Evolutionary conservation across 2,329 filamentous ascomycete genomes (phyloP).

Genomic region (Colletotrichum godetiae): DNA sequence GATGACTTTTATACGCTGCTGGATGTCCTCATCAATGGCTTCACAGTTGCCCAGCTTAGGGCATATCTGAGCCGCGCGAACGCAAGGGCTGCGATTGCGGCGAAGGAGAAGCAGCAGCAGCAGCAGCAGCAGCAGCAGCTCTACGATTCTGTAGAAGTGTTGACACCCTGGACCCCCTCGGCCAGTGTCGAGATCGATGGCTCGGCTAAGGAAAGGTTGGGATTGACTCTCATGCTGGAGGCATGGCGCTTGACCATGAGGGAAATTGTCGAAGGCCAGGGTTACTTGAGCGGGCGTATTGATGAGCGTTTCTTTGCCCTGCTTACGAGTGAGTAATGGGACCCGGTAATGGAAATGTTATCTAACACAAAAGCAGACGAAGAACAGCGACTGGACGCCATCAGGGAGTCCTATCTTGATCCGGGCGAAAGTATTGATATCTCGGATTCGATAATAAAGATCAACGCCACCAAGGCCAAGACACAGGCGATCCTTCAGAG

Average conservation of each 20-base stretch:
- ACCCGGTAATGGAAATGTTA: too few species aligned
- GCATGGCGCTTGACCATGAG: conserved; percentile 63
- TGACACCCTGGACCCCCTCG: conserved; percentile 55
- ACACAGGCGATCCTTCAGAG: conserved; percentile 48
- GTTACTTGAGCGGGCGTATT: conserved; percentile 53
- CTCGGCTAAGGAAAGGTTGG: conserved; percentile 53
- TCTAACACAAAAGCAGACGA: conserved; percentile 20
- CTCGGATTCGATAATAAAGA: conserved; percentile 43
- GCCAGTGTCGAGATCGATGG: conserved; percentile 24
- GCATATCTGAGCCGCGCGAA: conserved; percentile 49
- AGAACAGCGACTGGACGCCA: conserved; percentile 38
- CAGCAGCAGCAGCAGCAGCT: background rate
- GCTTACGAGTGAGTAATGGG: conserved; percentile 20
- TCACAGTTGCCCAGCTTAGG: conserved; percentile 58
- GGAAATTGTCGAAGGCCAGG: conserved; percentile 56
- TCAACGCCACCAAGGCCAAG: conserved; percentile 49
- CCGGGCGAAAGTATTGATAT: conserved; percentile 52
- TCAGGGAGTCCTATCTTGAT: conserved; percentile 33
- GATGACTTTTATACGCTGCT: conserved; percentile 56
- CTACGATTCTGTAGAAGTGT: conserved; percentile 56
- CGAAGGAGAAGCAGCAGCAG: conserved; percentile 11
- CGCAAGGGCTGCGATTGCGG: background rate
- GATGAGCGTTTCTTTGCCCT: conserved; percentile 26
- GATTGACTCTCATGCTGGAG: conserved; percentile 56
- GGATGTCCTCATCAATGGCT: conserved; percentile 53